Base-by-base conservation (phyloP, 2,329 filamentous ascomycete species). In the Metarhizium humberi region DNA sequence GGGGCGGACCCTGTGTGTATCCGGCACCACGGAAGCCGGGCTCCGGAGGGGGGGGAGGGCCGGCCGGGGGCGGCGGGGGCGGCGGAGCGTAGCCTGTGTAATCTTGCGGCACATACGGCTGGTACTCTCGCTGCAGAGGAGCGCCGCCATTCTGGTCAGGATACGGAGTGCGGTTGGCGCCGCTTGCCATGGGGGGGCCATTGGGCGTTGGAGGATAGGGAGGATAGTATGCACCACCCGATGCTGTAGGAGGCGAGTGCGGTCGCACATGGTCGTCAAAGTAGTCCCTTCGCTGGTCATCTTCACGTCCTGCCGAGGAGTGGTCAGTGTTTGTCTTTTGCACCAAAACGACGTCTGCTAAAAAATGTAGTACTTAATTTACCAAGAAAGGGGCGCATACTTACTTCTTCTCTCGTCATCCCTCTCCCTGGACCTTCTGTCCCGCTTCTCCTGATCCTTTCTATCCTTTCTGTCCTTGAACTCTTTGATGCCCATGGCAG, bases 401-500 rank as follows among this genome's bases (percentile, higher is more conserved):
- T 57, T 55, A 61, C 60, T 55, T 60, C 59, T 61, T 51, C 57
- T 54, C 34, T 59, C 58, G 4, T 59, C 57, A 29, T 59, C 57
- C 55, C 66, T 64, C 5, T 72, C 71, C 56, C 66, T 67, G 14
- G 71, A 69, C 51, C 66, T 64, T 40, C 67, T 69, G 53, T 69
- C 65, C 51, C 63, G 65, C 58, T 65, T 77, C 58, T 71, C 74
- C 62, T 67, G 70, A 55, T 78, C 74, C 66, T 73, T 75, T 69
- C 54, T 66, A 14, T 53, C 56, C 34, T 57, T 53, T 51, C 56
- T 55, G 62, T 82, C 77, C 57, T 77, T 74, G 58, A 78, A 81
- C 62, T 83, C 80, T 64, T 84, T 85, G 55, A 86, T 75, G 0
- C 82, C 82, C 56, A 86, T 77, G 5, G 82, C 83, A 0, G 82